A percentile compares a stretch with the other conserved stretches of the same genome.
Conservation (phyloP, 768 basidiomycete genomes). For the Leccinum boreale region DNA sequence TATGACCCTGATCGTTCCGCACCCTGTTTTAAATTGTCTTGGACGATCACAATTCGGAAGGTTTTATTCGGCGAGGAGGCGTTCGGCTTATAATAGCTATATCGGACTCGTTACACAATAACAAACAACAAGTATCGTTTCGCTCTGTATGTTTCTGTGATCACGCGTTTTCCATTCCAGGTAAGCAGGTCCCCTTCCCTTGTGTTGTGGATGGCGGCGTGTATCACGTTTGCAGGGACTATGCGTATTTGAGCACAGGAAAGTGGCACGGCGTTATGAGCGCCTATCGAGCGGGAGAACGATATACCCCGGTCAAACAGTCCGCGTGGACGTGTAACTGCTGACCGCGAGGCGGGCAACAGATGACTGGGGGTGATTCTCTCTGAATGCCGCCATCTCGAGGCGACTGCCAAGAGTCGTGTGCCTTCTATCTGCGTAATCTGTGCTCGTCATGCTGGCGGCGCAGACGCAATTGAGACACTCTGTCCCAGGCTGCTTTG, state of each 20-base stretch:
- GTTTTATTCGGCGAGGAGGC: background rate
- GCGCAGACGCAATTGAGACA: background rate
- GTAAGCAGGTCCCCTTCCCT: background rate
- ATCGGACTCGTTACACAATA: slow-evolving; percentile 4
- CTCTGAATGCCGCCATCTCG: too few species aligned
- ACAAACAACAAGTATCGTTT: background rate
- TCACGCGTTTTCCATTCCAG: background rate
- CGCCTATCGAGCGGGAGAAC: background rate
- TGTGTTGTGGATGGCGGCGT: background rate
- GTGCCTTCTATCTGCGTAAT: background rate
- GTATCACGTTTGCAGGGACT: background rate
- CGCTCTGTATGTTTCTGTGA: background rate
- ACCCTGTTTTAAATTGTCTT: background rate
- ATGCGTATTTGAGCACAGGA: background rate
- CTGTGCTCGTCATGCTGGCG: background rate
- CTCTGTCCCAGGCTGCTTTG: background rate
- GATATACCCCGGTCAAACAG: background rate
- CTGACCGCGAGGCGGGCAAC: too few species aligned
- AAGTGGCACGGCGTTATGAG: background rate
- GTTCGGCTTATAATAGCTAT: background rate
- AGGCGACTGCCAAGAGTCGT: too few species aligned
- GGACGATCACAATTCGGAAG: background rate
- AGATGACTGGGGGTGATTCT: too few species aligned
- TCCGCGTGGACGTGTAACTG: background rate
- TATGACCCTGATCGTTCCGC: background rate